Conservation (phyloP, 1,139 yeast species). For the Barnettozyma hawaiiensis region DNA sequence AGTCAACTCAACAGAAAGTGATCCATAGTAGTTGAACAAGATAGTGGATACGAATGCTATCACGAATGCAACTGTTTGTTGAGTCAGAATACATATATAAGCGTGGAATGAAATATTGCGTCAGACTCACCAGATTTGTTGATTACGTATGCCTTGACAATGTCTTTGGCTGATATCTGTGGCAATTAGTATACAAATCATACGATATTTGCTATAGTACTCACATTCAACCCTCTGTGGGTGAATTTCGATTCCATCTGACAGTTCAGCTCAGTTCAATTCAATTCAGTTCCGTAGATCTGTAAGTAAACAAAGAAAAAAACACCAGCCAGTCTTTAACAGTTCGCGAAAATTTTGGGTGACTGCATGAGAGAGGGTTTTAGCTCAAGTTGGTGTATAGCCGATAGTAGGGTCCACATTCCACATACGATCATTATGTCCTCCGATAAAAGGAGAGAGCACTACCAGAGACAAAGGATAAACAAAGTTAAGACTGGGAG, state of each 20-base stretch:
- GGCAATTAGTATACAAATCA: neutral
- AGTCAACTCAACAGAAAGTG: constrained; percentile 12
- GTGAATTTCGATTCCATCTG: constrained; percentile 3
- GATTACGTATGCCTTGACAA: constrained; percentile 3
- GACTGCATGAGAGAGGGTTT: too few species aligned
- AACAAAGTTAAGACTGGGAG: constrained; percentile 5
- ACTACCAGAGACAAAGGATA: constrained; percentile 6
- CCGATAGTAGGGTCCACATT: neutral
- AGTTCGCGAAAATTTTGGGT: neutral
- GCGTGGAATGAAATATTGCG: too few species aligned
- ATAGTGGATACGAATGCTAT: constrained; percentile 10
- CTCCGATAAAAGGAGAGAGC: neutral
- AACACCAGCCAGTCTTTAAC: too few species aligned
- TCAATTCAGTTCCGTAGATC: too few species aligned
- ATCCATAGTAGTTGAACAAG: constrained; percentile 8
- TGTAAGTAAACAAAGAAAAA: too few species aligned
- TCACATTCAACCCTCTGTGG: neutral
- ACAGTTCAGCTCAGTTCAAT: too few species aligned
- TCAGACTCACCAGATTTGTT: constrained; percentile 10
- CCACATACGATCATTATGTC: neutral
- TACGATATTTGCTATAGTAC: neutral
- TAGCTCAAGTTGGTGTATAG: too few species aligned
- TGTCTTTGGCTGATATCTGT: constrained; percentile 9
- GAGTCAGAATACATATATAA: constrained; percentile 1
- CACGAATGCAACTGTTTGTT: constrained; percentile 10